Conservation (phyloP, 148 eudicot genomes). For the Persicaria maculosa region DNA sequence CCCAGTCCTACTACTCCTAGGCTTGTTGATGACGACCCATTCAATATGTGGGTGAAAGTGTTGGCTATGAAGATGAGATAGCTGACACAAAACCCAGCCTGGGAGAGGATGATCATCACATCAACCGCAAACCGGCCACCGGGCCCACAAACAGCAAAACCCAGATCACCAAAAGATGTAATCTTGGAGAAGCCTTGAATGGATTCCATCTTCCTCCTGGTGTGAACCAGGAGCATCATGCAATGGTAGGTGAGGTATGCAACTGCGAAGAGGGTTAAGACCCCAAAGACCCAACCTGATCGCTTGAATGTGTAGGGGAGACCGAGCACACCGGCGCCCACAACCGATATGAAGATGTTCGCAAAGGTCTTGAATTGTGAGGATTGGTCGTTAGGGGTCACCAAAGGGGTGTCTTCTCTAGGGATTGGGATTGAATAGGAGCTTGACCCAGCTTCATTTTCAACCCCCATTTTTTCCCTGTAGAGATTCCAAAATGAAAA, state of each 20-base stretch:
- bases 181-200: slow-evolving; percentile 34
- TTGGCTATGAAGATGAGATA: slow-evolving; percentile 59
- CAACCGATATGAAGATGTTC: slow-evolving; percentile 60
- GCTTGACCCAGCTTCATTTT: slow-evolving; percentile 38
- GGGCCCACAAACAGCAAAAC: slow-evolving; percentile 60
- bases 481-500: no score
- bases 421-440: slow-evolving; percentile 27
- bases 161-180: slow-evolving; percentile 70
- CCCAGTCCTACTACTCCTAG: slow-evolving; percentile 19
- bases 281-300: slow-evolving; percentile 50
- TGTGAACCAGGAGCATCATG: slow-evolving; percentile 49
- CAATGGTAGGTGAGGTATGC: slow-evolving; percentile 40
- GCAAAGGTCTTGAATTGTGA: slow-evolving; percentile 63
- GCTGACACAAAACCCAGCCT: slow-evolving; percentile 70
- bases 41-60: slow-evolving; percentile 46
- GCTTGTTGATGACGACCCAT: background rate
- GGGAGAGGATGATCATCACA: slow-evolving; percentile 61
- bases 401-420: slow-evolving; percentile 50
- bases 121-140: slow-evolving; percentile 58
- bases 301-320: slow-evolving; percentile 61
- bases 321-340: slow-evolving; percentile 71
- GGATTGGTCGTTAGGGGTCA: slow-evolving; percentile 21
- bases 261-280: slow-evolving; percentile 30
- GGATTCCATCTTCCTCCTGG: slow-evolving; percentile 45
- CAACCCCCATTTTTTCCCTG: slow-evolving; percentile 31